Conservation (phyloP, 345 rosid species). For the Anacardium occidentale region DNA sequence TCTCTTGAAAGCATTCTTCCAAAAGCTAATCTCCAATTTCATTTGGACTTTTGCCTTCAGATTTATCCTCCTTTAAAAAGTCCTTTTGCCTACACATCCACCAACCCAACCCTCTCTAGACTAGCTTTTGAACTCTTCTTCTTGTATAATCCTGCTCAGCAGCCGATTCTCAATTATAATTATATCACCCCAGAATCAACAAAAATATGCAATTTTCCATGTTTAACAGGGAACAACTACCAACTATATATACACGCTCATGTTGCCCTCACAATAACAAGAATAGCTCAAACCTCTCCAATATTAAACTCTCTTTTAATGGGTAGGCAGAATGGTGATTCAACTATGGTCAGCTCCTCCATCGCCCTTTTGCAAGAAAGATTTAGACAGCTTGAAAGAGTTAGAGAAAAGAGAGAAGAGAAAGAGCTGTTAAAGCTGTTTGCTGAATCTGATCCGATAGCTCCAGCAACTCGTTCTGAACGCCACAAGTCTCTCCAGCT, state of each 20-base stretch:
- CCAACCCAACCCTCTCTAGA: constrained; percentile 36
- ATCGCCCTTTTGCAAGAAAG: constrained; percentile 72
- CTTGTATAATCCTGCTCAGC: constrained; percentile 40
- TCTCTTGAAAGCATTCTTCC: constrained; percentile 41
- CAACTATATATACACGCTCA: constrained; percentile 28
- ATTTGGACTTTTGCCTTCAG: constrained; percentile 35
- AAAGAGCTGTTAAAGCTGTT: constrained; percentile 48
- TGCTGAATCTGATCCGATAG: constrained; percentile 24
- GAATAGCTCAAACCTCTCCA: constrained; percentile 8
- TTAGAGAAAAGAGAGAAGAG: constrained; percentile 55
- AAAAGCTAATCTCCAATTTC: constrained; percentile 40
- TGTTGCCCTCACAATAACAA: constrained; percentile 8
- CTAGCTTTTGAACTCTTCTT: constrained; percentile 31
- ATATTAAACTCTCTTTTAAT: constrained; percentile 21
- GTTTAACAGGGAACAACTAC: background rate
- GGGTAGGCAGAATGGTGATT: constrained; percentile 50
- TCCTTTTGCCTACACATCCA: constrained; percentile 41
- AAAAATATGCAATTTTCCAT: background rate
- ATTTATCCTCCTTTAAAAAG: constrained; percentile 31
- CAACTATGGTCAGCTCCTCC: constrained; percentile 48
- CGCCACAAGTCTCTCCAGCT: constrained; percentile 21
- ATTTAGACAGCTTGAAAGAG: constrained; percentile 58
- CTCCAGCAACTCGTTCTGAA: constrained; percentile 18
- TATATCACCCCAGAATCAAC: constrained; percentile 29
- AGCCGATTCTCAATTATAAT: constrained; percentile 37